phyloP scores from a whole-genome alignment of 331 rosid genomes.

The Malus hybrid region DNA sequence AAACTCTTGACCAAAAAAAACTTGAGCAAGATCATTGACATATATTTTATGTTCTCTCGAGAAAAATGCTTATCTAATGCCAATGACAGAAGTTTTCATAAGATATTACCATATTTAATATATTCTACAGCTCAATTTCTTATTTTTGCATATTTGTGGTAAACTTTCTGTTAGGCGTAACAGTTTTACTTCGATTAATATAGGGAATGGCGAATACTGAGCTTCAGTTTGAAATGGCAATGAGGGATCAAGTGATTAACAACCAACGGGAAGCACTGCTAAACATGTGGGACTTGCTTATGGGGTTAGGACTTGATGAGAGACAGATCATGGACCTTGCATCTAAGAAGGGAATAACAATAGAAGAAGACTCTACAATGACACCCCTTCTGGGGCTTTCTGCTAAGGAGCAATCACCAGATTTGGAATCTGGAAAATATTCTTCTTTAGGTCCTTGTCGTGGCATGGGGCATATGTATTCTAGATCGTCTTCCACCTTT shows the following conservation, averaged over 20 bases:
- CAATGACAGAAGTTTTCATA: background rate
- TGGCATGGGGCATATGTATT: constrained; percentile 13
- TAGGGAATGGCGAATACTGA: constrained; percentile 58
- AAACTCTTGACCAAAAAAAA: background rate
- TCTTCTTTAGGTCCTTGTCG: constrained; percentile 9
- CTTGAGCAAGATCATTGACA: background rate
- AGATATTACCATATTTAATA: background rate
- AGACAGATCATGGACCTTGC: constrained; percentile 44
- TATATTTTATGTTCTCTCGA: background rate
- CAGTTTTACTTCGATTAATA: background rate
- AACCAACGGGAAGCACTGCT: constrained; percentile 48
- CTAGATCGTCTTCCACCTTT: constrained; percentile 29
- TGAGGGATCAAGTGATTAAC: constrained; percentile 59
- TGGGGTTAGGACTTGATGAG: constrained; percentile 52
- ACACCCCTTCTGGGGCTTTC: constrained; percentile 27
- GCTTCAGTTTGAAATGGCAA: constrained; percentile 61
- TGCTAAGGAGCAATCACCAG: constrained; percentile 24
- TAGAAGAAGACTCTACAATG: constrained; percentile 42
- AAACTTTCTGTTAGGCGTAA: background rate
- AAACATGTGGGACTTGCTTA: constrained; percentile 48
- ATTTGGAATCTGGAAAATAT: constrained; percentile 16
- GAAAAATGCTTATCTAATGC: background rate
- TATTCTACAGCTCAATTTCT: background rate
- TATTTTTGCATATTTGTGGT: background rate
- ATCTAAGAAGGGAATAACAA: constrained; percentile 43